phyloP scores from a whole-genome alignment of 306 rosid species.

The Bauhinia variegata region DNA sequence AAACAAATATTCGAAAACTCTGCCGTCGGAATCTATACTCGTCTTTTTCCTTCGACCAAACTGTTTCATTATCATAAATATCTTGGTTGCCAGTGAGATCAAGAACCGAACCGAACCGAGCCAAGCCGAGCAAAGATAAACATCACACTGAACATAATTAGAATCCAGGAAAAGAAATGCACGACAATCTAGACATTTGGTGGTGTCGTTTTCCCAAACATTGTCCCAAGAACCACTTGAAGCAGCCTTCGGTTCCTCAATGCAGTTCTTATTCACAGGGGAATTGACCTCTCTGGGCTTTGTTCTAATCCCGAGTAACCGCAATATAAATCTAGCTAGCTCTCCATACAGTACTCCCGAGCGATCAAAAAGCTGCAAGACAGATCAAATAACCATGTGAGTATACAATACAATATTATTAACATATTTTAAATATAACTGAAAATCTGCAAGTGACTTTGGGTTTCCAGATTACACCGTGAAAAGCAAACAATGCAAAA shows the following conservation, averaged over 20 bases:
- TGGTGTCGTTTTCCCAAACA: slow-evolving; percentile 69
- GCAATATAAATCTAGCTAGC: slow-evolving; percentile 84
- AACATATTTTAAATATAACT: neutral
- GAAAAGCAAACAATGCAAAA: neutral
- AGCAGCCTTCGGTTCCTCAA: slow-evolving; percentile 72
- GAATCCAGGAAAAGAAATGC: slow-evolving; percentile 32
- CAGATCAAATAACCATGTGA: slow-evolving; percentile 7
- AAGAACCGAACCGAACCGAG: no score
- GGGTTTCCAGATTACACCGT: neutral
- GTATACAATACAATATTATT: slow-evolving; percentile 14
- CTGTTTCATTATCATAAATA: slow-evolving; percentile 22
- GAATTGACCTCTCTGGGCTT: slow-evolving; percentile 51
- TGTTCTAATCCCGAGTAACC: slow-evolving; percentile 73
- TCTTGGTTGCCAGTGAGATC: slow-evolving; percentile 28
- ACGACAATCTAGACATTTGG: slow-evolving; percentile 35
- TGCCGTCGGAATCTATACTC: no score
- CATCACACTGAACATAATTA: slow-evolving; percentile 25
- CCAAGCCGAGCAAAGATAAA: slow-evolving; percentile 20
- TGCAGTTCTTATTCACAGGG: slow-evolving; percentile 51
- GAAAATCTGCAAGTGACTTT: slow-evolving; percentile 12
- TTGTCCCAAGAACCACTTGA: slow-evolving; percentile 88
- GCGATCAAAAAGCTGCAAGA: slow-evolving; percentile 81
- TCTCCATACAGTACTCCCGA: slow-evolving; percentile 88
- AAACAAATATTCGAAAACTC: no score
- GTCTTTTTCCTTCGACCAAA: no score